A percentile compares a stretch with the other conserved stretches of the same genome.
These are phyloP conservation scores for Kodamaea nitidulidarum DNA, from an alignment of 805 yeast genomes.

Conservation along the genomic window DNA sequence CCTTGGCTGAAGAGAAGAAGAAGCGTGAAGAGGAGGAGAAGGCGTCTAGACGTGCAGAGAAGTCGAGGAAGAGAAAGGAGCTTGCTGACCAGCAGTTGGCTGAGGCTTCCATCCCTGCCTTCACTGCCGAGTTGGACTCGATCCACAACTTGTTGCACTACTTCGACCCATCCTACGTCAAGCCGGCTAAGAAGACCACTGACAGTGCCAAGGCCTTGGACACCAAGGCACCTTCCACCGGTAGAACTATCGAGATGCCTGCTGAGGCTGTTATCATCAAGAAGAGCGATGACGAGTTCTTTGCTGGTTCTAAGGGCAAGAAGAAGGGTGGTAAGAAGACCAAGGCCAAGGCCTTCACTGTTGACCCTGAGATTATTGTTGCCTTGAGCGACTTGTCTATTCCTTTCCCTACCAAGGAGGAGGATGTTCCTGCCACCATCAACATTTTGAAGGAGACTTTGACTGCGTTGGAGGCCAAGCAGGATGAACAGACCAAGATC, in stretches of 20 bases:
- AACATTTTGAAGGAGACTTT: conserved; percentile 70
- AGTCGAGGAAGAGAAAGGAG: conserved; percentile 50
- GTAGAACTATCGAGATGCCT: conserved; percentile 58
- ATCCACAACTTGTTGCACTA: conserved; percentile 68
- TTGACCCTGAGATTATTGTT: conserved; percentile 78
- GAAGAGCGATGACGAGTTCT: conserved; percentile 58
- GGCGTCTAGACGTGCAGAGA: conserved; percentile 46
- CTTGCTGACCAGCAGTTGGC: conserved; percentile 63
- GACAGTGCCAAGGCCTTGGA: conserved; percentile 16
- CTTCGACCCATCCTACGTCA: conserved; percentile 77
- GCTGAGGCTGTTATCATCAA: conserved; percentile 59
- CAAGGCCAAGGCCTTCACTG: conserved; percentile 55
- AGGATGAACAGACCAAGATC: conserved; percentile 75
- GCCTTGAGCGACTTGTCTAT: conserved; percentile 72
- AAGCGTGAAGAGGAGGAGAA: conserved; percentile 69
- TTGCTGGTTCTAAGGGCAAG: conserved; percentile 45
- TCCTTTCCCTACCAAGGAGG: conserved; percentile 71
- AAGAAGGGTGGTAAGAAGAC: conserved; percentile 50
- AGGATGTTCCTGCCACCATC: conserved; percentile 63
- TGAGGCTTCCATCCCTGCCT: conserved; percentile 80
- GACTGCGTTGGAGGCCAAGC: conserved; percentile 61
- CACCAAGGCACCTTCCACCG: conserved; percentile 18
- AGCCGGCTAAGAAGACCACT: conserved; percentile 40
- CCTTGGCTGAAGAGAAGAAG: conserved; percentile 63
- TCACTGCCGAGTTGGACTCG: conserved; percentile 68